Base-by-base conservation (phyloP, 1,284 basidiomycete species). In the Pholiota adiposa region DNA sequence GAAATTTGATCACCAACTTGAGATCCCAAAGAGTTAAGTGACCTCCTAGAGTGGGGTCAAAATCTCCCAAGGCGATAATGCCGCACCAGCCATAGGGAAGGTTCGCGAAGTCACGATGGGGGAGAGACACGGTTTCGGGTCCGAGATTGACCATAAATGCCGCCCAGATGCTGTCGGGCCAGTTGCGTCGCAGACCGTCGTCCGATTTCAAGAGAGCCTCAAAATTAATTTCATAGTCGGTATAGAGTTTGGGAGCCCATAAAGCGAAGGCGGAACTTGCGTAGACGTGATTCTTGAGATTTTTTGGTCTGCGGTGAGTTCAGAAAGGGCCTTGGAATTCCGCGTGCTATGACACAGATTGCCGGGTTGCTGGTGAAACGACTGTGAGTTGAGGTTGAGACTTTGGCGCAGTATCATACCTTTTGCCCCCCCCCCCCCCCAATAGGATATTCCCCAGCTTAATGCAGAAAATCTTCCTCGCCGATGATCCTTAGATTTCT, bases 401-500 rank as follows among this genome's bases (percentile, higher is more conserved):
- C 29, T 31, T 31, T 31, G 29, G 29, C 29, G 29, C n/a, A n/a
- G n/a, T n/a, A 31, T 4, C 36, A 12, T 38, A 38, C 36, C 36
- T 38, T 38, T 12, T 38, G 36, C 14, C 36, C 36, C 11, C 36
- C 36, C 4, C 36, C 36, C 36, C 11, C 36, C 36, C 4, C 36
- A 4, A 16, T 38, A n/a, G 3, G 36, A 38, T 38, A 38, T 38
- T 38, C 36, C 36, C 36, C 14, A 9, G 14, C 14, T 38, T 16
- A 38, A 16, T 4, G 14, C 36, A 38, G 14, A n/a, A 49, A 62
- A 65, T 12, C 25, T 38, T 4, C 63, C 63, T 1, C 61, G 19
- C 9, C 52, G 48, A 38, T 58, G 61, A 8, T 52, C 51, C 8
- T 34, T 49, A 2, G 36, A 4, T 27, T 57, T 48, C n/a, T 43